These are phyloP conservation scores for Pseudopyricularia cyperi DNA, from an alignment of 2,329 filamentous ascomycete species.

Conservation along the genomic window DNA sequence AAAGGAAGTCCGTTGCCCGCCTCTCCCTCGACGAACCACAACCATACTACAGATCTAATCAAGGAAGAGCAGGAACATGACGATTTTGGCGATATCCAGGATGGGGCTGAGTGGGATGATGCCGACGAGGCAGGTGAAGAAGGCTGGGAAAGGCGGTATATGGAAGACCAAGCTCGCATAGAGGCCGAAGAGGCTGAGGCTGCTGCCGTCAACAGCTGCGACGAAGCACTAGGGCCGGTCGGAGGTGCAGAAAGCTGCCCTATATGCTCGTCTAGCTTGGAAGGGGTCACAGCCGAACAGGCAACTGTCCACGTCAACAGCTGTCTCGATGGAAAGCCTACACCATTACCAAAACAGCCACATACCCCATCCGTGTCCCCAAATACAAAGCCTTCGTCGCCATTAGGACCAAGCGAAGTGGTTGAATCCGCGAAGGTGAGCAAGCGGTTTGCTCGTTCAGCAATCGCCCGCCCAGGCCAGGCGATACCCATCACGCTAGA, in stretches of 20 bases:
- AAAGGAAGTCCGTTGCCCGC: not conserved
- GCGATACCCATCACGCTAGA: conserved; percentile 59
- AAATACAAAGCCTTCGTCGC: conserved; percentile 1
- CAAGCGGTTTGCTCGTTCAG: conserved; percentile 53
- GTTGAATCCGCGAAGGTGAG: conserved; percentile 8
- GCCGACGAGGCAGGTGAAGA: conserved; percentile 45
- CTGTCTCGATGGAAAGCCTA: conserved; percentile 73
- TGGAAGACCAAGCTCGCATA: conserved; percentile 61
- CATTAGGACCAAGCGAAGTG: conserved; percentile 6
- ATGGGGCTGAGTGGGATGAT: conserved; percentile 33
- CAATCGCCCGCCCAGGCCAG: conserved; percentile 66
- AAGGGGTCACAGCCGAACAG: conserved; percentile 48
- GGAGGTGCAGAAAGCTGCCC: conserved; percentile 47
- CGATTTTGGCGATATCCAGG: conserved; percentile 36
- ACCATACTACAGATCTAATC: conserved; percentile 1
- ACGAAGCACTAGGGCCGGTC: conserved; percentile 15
- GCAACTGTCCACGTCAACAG: conserved; percentile 80
- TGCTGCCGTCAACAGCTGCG: conserved; percentile 16
- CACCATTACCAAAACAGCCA: conserved; percentile 32
- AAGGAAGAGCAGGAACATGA: conserved; percentile 5
- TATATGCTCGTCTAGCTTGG: conserved; percentile 58
- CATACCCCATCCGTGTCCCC: conserved; percentile 7
- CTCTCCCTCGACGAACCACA: not conserved
- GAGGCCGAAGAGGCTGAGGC: conserved; percentile 42
- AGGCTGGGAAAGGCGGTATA: conserved; percentile 52